Base-by-base conservation (phyloP, 108 stramenopile species). In the Pseudonitzschia delicatissima region DNA sequence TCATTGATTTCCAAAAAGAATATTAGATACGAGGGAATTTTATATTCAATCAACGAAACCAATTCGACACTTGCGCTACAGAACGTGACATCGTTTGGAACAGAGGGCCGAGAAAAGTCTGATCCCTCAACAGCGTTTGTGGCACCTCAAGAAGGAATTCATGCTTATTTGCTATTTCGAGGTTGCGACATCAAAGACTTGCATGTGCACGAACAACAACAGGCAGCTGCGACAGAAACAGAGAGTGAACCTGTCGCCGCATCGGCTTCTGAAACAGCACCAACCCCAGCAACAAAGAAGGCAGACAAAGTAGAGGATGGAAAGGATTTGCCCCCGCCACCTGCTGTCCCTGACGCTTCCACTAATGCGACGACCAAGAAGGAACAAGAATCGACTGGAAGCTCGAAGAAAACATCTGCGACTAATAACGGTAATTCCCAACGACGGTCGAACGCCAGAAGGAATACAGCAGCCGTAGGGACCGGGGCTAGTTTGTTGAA, bases 1-100 rank as follows among this genome's bases (percentile, higher is more conserved):
- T 94, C 92, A 23, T 84, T 98, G 31, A 92, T 98, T 55, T 96
- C 96, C 34, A 98, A 94, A 66, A 98, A 96, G 77, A 95, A 98
- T 71, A 96, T 98, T 53, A 93, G 97, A 37, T 98, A 96, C 70
- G 94, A 96, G 61, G 97, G 97, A 35, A 86, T 80, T 26, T 82
- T 98, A 29, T 96, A 91, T 62, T 86, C 91, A 17, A 96, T 98
- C 77, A 95, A 98, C 64, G 84, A 92, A 68, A 64, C 89, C 39
- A 89, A 96, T 68, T 75, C 96, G 21, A 94, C 94, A 18, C 95
- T 98, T 29, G 95, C 97, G 17, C 80, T 98, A 25, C 92, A 98
- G 75, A 86, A 95, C 67, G 96, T 96, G 18, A 76, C 80, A 58
- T 84, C 92, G 20, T 96, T 73, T 70, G 97, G 97, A 49, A 98